These are phyloP conservation scores for Solanum paucissectum DNA, from an alignment of 257 asterid species.

Conservation along the genomic window DNA sequence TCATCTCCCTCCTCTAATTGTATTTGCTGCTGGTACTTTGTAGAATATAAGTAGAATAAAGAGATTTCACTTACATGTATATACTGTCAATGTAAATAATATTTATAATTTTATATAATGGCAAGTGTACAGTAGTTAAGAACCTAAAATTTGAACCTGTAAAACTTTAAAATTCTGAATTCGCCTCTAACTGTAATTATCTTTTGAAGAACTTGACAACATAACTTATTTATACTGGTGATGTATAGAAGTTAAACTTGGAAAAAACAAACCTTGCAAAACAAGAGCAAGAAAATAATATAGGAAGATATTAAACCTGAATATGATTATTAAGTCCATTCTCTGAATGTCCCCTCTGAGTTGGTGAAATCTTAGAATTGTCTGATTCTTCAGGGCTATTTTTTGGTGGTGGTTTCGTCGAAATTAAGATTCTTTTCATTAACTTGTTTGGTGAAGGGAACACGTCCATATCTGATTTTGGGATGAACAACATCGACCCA, in stretches of 20 bases:
- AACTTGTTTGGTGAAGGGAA: conserved; percentile 13
- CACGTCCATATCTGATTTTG: background rate
- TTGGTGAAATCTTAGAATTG: background rate
- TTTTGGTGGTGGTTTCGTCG: conserved; percentile 12
- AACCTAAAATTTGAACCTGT: background rate
- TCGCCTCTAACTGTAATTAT: background rate
- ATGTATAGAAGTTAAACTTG: background rate
- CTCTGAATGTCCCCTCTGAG: background rate
- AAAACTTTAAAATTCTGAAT: background rate
- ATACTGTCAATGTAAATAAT: background rate
- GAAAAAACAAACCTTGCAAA: background rate
- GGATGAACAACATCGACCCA: conserved; percentile 5
- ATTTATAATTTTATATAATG: too few relatives aligned
- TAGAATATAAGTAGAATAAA: background rate
- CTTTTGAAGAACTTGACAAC: background rate
- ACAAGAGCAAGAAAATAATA: background rate
- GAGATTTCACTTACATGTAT: background rate
- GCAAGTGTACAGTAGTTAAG: background rate
- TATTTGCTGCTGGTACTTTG: background rate
- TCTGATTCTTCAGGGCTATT: background rate
- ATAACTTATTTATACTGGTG: background rate
- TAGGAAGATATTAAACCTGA: background rate
- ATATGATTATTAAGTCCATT: background rate
- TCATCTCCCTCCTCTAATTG: background rate
- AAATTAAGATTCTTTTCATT: conserved; percentile 3